phyloP scores from a whole-genome alignment of 345 rosid species.

The Ceriops decandra region DNA sequence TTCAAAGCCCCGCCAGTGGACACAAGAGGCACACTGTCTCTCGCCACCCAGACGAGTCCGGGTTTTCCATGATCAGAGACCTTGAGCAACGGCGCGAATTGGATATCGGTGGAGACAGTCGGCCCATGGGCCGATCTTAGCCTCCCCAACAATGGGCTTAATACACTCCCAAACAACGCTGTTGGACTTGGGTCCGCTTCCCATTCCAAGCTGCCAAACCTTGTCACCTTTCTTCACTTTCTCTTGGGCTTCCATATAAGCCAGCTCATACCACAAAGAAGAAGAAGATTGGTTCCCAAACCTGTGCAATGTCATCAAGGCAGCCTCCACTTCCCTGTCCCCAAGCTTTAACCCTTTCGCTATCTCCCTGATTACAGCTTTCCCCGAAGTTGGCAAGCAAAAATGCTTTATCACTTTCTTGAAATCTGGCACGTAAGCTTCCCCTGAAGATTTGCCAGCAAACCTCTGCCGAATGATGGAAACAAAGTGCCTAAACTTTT shows the following conservation, averaged over 20 bases:
- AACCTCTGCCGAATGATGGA: constrained; percentile 29
- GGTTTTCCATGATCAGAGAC: too few species aligned
- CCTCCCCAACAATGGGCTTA: constrained; percentile 33
- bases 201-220: constrained; percentile 51
- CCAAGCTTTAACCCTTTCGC: constrained; percentile 43
- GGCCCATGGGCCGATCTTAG: constrained; percentile 39
- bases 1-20: too few species aligned
- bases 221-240: constrained; percentile 48
- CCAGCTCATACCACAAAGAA: constrained; percentile 49
- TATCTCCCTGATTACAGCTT: constrained; percentile 37
- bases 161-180: constrained; percentile 44
- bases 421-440: constrained; percentile 46
- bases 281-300: constrained; percentile 63
- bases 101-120: constrained; percentile 36
- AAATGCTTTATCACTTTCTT: constrained; percentile 44
- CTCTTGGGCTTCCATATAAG: constrained; percentile 51
- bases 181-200: constrained; percentile 42
- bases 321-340: constrained; percentile 39
- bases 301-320: constrained; percentile 51
- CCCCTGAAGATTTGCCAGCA: constrained; percentile 12
- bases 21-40: too few species aligned
- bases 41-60: too few species aligned
- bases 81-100: constrained; percentile 4
- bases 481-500: constrained; percentile 25
- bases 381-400: constrained; percentile 51